Base-by-base conservation (phyloP, 306 rosid species). In the Betula pendula region DNA sequence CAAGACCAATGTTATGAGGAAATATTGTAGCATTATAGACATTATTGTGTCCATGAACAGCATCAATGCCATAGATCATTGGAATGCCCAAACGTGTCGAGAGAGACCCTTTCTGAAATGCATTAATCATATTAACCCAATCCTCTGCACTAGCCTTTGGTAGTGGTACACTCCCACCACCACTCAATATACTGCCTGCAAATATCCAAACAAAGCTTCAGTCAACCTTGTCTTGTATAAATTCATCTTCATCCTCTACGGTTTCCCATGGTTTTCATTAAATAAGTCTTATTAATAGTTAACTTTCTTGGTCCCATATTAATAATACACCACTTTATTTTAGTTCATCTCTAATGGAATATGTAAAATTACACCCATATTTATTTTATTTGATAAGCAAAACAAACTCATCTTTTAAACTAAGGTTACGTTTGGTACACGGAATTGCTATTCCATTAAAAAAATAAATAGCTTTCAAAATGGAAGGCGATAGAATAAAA, bases 11-110 rank as follows among this genome's bases (percentile, higher is more conserved):
- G 77, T 94, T 94, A 84, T 94, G 98, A 9, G 98, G 98, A 85
- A 94, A 94, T 81, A 94, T 88, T 58, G 98, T 94, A 49, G 98
- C 96, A 77, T 94, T 94, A 56, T 85, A 92, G 66, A 94, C 98
- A 78, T 90, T 92, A 80, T 94, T 94, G 88, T 94, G 97, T 73
- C 98, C 98, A 81, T 94, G 98, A 76, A 94, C 93, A 75, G 99
- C 99, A 84, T 95, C 99, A 76, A 92, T 95, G 68, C 99, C 97
- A 76, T 95, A 95, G 19, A 95, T 87, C 97, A 95, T 95, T 24
- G 99, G 99, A 38, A 95, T 95, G 6, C 96, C 97, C 85, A 95
- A 84, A 70, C 97, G 93, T 73, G 89, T 92, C 38, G 88, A 79
- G 10, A 92, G 83, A 76, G 99, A 69, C 8, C 92, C 97, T 55